Percentiles rank a stretch among this genome's conserved stretches.
Evolutionary conservation across 116 monocot species (phyloP).

Genomic region (Dioscorea cayenensis): DNA sequence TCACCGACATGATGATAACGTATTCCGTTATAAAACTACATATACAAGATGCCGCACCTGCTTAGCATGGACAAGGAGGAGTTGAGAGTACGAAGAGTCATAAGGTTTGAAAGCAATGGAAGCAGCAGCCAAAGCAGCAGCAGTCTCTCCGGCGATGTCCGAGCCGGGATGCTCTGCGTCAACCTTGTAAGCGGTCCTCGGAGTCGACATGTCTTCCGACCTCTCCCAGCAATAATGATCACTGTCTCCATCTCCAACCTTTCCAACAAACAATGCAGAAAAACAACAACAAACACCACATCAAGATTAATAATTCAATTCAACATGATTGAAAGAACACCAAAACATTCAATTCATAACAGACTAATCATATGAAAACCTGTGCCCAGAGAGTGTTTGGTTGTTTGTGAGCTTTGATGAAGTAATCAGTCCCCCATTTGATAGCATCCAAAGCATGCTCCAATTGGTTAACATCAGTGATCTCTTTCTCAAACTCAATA

Average conservation of each 20-base stretch:
- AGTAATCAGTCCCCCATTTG: conserved; percentile 88
- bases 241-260: conserved; percentile 75
- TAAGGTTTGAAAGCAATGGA: conserved; percentile 64
- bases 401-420: conserved; percentile 74
- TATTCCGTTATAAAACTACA: too few species aligned
- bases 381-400: conserved; percentile 81
- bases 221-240: conserved; percentile 87
- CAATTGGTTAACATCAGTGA: conserved; percentile 49
- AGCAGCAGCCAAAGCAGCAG: conserved; percentile 79
- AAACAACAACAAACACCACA: too few species aligned
- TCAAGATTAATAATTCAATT: too few species aligned
- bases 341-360: too few species aligned
- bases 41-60: conserved; percentile 24
- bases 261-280: background rate
- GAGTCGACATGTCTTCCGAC: conserved; percentile 71
- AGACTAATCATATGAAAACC: conserved; percentile 19
- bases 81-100: conserved; percentile 50
- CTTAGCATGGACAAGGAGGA: conserved; percentile 62
- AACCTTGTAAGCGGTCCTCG: conserved; percentile 57
- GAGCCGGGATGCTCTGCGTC: conserved; percentile 55
- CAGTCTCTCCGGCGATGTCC: conserved; percentile 69
- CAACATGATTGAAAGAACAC: too few species aligned
- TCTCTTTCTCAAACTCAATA: conserved; percentile 72
- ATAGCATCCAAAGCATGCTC: conserved; percentile 57
- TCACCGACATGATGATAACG: too few species aligned